These are phyloP conservation scores for Fraxinus anomala DNA, from an alignment of 257 asterid species.

Conservation along the genomic window DNA sequence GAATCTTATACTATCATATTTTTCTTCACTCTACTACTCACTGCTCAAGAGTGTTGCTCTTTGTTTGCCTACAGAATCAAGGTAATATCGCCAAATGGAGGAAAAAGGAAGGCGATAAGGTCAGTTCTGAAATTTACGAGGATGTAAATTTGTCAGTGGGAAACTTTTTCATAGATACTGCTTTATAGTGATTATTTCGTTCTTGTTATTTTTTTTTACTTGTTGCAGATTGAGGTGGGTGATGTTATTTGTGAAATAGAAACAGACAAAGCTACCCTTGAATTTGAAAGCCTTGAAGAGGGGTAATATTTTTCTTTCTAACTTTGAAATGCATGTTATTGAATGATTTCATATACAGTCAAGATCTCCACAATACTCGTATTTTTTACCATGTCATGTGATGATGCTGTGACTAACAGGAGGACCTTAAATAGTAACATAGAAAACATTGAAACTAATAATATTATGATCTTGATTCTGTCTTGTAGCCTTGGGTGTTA, in stretches of 20 bases:
- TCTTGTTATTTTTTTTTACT: slow-evolving; percentile 23
- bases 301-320: slow-evolving; percentile 60
- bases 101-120: slow-evolving; percentile 98
- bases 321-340: slow-evolving; percentile 20
- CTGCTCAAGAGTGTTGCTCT: slow-evolving; percentile 26
- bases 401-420: slow-evolving; percentile 13
- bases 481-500: background rate
- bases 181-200: slow-evolving; percentile 25
- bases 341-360: slow-evolving; percentile 24
- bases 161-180: slow-evolving; percentile 7
- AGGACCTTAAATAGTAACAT: slow-evolving; percentile 26
- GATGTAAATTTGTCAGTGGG: slow-evolving; percentile 23
- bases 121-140: slow-evolving; percentile 31
- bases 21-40: slow-evolving; percentile 20
- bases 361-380: slow-evolving; percentile 16
- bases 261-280: slow-evolving; percentile 97
- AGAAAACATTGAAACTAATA: slow-evolving; percentile 8
- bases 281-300: slow-evolving; percentile 97
- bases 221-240: slow-evolving; percentile 89
- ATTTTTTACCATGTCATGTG: slow-evolving; percentile 6
- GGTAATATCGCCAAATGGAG: slow-evolving; percentile 88
- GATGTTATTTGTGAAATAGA: slow-evolving; percentile 97
- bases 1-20: slow-evolving; percentile 19
- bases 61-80: slow-evolving; percentile 63
- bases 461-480: background rate